A percentile compares a stretch with the other conserved stretches of the same genome.
Evolutionary conservation across 345 rosid genomes (phyloP).

Genomic region (Firmiana major): DNA sequence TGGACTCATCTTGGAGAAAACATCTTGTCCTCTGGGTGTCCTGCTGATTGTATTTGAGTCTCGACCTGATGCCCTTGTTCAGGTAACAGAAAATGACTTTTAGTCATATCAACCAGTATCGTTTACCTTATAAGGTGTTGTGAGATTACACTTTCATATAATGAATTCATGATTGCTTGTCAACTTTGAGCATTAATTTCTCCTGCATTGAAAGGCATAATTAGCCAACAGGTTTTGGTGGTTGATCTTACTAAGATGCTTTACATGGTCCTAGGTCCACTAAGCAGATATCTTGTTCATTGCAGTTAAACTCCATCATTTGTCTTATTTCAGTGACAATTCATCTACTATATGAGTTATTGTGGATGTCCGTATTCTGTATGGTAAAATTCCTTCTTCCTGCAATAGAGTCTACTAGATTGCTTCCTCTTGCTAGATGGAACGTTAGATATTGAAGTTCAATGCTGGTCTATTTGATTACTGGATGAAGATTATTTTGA

Average conservation of each 20-base stretch:
- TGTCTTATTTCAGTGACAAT: neutral
- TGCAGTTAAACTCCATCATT: neutral
- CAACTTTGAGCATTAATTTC: neutral
- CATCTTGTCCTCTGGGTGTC: conserved; percentile 68
- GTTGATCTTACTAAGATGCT: neutral
- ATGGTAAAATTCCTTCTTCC: neutral
- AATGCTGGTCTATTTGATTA: neutral
- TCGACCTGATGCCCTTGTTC: conserved; percentile 75
- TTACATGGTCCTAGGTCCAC: neutral
- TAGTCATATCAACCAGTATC: neutral
- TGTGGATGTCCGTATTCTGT: neutral
- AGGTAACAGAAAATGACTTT: conserved; percentile 37
- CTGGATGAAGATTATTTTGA: neutral
- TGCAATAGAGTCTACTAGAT: neutral
- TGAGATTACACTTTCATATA: neutral
- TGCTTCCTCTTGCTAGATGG: conserved; percentile 1
- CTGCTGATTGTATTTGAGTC: conserved; percentile 70
- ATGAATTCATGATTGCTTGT: conserved; percentile 2
- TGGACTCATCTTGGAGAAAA: conserved; percentile 66
- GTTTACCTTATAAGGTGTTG: neutral
- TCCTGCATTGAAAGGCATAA: neutral
- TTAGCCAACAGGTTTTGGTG: neutral
- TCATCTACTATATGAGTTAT: neutral
- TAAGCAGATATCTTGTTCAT: neutral
- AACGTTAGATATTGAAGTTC: neutral